Conservation (phyloP, 2,329 filamentous ascomycete species). For the Alternaria sp. region DNA sequence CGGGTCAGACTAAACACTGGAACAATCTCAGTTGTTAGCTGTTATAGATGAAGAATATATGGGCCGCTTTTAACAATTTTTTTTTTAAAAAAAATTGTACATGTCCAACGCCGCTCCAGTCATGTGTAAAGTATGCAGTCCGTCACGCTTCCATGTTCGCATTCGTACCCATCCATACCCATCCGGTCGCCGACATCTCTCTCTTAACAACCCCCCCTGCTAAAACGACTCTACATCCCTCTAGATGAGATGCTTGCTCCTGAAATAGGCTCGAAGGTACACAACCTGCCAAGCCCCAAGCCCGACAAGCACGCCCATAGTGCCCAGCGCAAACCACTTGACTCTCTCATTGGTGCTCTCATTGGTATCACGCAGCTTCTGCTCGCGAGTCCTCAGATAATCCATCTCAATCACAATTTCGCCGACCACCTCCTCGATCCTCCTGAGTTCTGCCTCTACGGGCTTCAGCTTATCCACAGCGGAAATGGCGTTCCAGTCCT, state of each 20-base stretch:
- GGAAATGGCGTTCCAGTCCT: constrained; percentile 97
- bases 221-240: neutral
- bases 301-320: constrained; percentile 87
- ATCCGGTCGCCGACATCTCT: neutral
- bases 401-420: constrained; percentile 97
- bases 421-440: constrained; percentile 87
- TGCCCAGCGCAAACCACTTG: constrained; percentile 97
- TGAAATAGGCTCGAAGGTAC: constrained; percentile 95
- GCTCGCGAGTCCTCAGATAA: constrained; percentile 86
- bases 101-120: constrained; percentile 35
- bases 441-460: constrained; percentile 90
- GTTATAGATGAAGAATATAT: neutral
- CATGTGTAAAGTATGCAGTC: constrained; percentile 30
- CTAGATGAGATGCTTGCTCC: constrained; percentile 63
- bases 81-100: neutral
- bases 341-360: constrained; percentile 99
- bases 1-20: neutral
- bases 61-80: neutral
- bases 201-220: constrained; percentile 1
- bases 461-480: constrained; percentile 97
- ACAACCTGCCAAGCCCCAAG: constrained; percentile 97
- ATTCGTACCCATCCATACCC: constrained; percentile 29
- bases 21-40: neutral
- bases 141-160: constrained; percentile 16
- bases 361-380: constrained; percentile 97